These are phyloP conservation scores for Schwanniomyces polymorphus DNA, from an alignment of 805 yeast species.

Conservation along the genomic window DNA sequence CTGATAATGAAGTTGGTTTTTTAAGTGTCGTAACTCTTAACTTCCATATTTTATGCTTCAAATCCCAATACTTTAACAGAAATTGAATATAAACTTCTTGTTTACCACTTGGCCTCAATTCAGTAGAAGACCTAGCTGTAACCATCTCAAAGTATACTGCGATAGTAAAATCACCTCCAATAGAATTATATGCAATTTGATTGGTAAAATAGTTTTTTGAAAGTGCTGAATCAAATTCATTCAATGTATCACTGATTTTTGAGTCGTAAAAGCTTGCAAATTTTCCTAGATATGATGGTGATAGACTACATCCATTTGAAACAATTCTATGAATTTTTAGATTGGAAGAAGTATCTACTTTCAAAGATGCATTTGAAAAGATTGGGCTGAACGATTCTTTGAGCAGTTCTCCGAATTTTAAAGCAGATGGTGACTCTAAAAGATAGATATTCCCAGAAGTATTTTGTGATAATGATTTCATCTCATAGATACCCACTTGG, in stretches of 20 bases:
- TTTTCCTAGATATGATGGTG: slow-evolving; percentile 27
- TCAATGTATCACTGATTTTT: slow-evolving; percentile 32
- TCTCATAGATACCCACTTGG: slow-evolving; percentile 44
- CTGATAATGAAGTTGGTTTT: slow-evolving; percentile 26
- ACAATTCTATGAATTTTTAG: slow-evolving; percentile 32
- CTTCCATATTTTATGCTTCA: slow-evolving; percentile 15
- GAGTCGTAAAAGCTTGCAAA: slow-evolving; percentile 23
- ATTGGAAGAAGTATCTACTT: slow-evolving; percentile 29
- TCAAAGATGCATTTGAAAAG: slow-evolving; percentile 14
- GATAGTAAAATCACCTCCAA: slow-evolving; percentile 20
- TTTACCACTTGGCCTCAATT: slow-evolving; percentile 13
- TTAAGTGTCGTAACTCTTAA: slow-evolving; percentile 30
- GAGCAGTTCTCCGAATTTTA: slow-evolving; percentile 20
- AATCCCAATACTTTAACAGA: slow-evolving; percentile 28
- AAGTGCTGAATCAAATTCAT: slow-evolving; percentile 30
- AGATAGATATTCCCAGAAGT: slow-evolving; percentile 34
- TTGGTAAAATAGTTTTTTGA: slow-evolving; percentile 37
- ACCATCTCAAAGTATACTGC: slow-evolving; percentile 35
- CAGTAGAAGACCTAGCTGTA: slow-evolving; percentile 20
- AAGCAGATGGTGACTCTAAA: slow-evolving; percentile 26
- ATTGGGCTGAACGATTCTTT: slow-evolving; percentile 1
- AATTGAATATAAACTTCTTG: slow-evolving; percentile 33
- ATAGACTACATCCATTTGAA: slow-evolving; percentile 32
- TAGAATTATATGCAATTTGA: slow-evolving; percentile 29
- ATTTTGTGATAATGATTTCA: slow-evolving; percentile 30